Conservation (phyloP, 169 alveolate genomes). For the Cryptosporidium xiaoi region DNA sequence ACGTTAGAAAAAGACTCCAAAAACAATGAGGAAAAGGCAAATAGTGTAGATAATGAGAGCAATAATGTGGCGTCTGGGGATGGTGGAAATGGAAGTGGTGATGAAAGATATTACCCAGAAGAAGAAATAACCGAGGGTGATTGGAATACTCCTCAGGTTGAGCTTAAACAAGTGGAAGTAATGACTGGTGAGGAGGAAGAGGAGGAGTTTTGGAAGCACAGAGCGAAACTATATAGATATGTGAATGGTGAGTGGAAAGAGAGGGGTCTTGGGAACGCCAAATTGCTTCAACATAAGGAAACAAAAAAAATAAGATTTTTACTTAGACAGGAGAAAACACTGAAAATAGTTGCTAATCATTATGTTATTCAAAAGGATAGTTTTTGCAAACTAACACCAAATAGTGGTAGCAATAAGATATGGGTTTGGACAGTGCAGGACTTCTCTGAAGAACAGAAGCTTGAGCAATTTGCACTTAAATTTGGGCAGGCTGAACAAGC, state of each 20-base stretch:
- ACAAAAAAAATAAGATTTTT: slow-evolving; percentile 91
- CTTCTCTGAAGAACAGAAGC: slow-evolving; percentile 92
- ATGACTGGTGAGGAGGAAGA: slow-evolving; percentile 97
- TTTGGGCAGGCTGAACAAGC: slow-evolving; percentile 92
- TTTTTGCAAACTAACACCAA: slow-evolving; percentile 93
- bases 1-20: no score
- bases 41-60: background rate
- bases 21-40: background rate
- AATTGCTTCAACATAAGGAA: slow-evolving; percentile 92
- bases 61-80: slow-evolving; percentile 31
- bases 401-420: slow-evolving; percentile 95
- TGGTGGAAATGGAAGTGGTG: slow-evolving; percentile 76
- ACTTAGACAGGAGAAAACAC: slow-evolving; percentile 95
- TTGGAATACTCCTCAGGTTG: slow-evolving; percentile 90
- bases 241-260: slow-evolving; percentile 96
- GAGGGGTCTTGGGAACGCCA: slow-evolving; percentile 96
- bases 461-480: slow-evolving; percentile 94
- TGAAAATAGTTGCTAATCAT: slow-evolving; percentile 96
- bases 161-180: slow-evolving; percentile 91
- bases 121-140: slow-evolving; percentile 88
- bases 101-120: slow-evolving; percentile 80
- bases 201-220: slow-evolving; percentile 92
- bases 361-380: slow-evolving; percentile 86
- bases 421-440: slow-evolving; percentile 96
- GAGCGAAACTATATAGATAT: slow-evolving; percentile 95